Base-by-base conservation (phyloP, 2,329 filamentous ascomycete genomes). In the Cercospora sp. region DNA sequence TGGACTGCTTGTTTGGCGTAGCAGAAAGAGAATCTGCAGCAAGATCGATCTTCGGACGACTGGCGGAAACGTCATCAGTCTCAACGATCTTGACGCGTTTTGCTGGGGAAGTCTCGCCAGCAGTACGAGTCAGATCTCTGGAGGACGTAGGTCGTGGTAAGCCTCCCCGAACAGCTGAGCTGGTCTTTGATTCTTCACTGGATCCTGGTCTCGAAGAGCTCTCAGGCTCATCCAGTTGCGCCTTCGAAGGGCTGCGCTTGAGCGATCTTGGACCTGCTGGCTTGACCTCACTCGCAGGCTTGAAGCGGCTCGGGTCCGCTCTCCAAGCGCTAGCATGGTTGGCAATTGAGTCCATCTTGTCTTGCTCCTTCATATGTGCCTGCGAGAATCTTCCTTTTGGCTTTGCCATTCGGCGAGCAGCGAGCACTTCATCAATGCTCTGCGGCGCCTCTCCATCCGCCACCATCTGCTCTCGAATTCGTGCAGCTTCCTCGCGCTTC, bases 271-370 rank as follows among this genome's bases (percentile, higher is more conserved):
- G 74, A 8, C 71, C 78, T 5, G 59, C 55, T 12, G 60, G 40
- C 40, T 64, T 69, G 31, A 36, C 66, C 53, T 68, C 53, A 8
- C 18, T 33, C 10, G 62, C 61, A 5, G 68, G 58, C 6, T 67
- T 67, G 6, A 67, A 36, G 45, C 65, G 51, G 55, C 59, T 60
- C 40, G 61, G 36, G n/a, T 68, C 64, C 51, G 70, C 63, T 66
- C 92, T 86, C 82, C 90, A 95, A 16, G 90, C 87, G 10, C 94
- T 97, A 8, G 93, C 85, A 78, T 97, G 94, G 70, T 90, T 90
- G 53, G 89, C 92, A 76, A 98, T 97, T 1, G 94, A 97, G 78
- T 97, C 93, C 94, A 98, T 97, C 84, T 97, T 98, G 81, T 92
- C 92, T 82, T 98, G 97, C 76, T 94, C 88, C 60, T 90, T 89